Conservation (phyloP, 345 rosid species). For the Garcia nutans region DNA sequence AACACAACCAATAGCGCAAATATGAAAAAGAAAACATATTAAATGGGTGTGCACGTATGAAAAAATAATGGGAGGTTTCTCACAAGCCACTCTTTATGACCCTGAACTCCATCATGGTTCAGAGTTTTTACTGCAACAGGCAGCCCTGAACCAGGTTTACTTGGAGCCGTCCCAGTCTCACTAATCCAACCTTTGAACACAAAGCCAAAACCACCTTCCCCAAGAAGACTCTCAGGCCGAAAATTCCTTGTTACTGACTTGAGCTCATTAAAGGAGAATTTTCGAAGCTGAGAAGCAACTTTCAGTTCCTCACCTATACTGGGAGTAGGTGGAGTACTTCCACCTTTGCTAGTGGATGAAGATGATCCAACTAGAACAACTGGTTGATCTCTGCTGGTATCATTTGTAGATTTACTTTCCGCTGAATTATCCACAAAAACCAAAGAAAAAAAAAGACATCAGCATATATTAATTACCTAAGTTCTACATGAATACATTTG, state of each 20-base stretch:
- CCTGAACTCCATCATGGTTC: constrained; percentile 95
- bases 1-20: constrained; percentile 5
- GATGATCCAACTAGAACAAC: constrained; percentile 19
- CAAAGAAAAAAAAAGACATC: neutral
- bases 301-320: constrained; percentile 15
- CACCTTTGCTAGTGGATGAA: constrained; percentile 22
- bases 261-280: constrained; percentile 26
- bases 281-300: constrained; percentile 27
- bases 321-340: constrained; percentile 25
- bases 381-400: constrained; percentile 21
- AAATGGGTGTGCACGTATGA: neutral
- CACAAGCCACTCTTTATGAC: constrained; percentile 98
- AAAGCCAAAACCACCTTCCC: constrained; percentile 73
- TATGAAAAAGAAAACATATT: neutral
- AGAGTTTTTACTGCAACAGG: constrained; percentile 89
- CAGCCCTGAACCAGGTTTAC: constrained; percentile 86
- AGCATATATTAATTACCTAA: neutral
- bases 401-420: constrained; percentile 27
- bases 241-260: constrained; percentile 28
- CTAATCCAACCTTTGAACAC: constrained; percentile 95
- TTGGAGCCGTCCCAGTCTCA: constrained; percentile 87
- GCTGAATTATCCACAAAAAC: constrained; percentile 15
- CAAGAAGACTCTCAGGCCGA: constrained; percentile 30
- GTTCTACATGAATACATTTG: neutral
- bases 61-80: constrained; percentile 13